Evolutionary conservation across 2,329 filamentous ascomycete species (phyloP), one percentile per base, ranked within the genome.

Genomic region (Dactylellina cionopaga): DNA sequence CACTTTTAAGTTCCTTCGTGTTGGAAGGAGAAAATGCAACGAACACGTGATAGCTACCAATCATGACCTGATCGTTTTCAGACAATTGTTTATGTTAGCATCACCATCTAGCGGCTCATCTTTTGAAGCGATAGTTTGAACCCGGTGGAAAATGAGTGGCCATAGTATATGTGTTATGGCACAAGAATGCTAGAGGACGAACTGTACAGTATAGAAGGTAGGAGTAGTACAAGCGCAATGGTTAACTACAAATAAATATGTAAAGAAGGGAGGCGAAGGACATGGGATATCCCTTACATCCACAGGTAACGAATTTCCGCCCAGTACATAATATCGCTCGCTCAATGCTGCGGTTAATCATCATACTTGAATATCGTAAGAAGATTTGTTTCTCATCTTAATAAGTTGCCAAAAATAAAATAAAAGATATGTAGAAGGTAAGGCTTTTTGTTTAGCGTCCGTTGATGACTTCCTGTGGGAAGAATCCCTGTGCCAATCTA

Each of bases 401-500:
- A n/a, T n/a, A n/a, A n/a, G n/a, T n/a, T n/a, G n/a, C n/a, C 6
- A 55, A 17, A 43, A 51, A 25, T 5, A 33, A 37, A 9, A 22
- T n/a, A 25, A 49, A 51, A 46, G n/a, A n/a, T n/a, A n/a, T n/a
- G n/a, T n/a, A 25, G 19, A 44, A 39, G 19, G 33, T 7, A 19
- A 13, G n/a, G 6, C n/a, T 13, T 7, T 17, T 41, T 15, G 2
- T 25, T 55, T 33, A 72, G 41, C 68, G 68, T 25, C 68, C 68
- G 27, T 72, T 72, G 54, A 72, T 72, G 44, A 72, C 68, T 43
- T 77, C 76, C 24, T 75, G 60, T 17, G 68, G 66, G n/a, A 75
- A 76, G 29, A 75, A 76, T 2, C 86, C 86, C 76, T 85, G 83
- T 5, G 89, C 85, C 49, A 98, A 84, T 74, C 90, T 87, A 75